Conservation (phyloP, 257 asterid species). For the Solanum sitiens region DNA sequence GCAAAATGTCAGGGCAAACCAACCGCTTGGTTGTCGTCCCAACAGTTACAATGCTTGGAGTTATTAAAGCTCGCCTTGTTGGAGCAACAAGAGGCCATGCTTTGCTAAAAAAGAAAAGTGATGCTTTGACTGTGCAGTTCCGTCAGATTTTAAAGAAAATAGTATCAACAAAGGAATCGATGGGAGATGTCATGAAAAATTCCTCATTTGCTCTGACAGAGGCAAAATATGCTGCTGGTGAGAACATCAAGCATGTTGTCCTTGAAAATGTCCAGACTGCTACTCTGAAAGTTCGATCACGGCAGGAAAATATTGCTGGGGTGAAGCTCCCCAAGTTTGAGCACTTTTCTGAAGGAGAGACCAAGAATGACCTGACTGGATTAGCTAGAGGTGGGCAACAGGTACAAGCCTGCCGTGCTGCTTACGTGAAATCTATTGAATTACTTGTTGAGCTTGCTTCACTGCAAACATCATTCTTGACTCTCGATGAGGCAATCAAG, state of each 20-base stretch:
- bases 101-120: slow-evolving; percentile 40
- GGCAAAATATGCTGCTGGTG: slow-evolving; percentile 38
- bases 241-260: slow-evolving; percentile 36
- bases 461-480: slow-evolving; percentile 39
- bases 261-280: slow-evolving; percentile 39
- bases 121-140: slow-evolving; percentile 41
- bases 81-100: slow-evolving; percentile 53
- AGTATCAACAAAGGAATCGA: slow-evolving; percentile 33
- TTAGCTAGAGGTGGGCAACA: slow-evolving; percentile 44
- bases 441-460: slow-evolving; percentile 42
- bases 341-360: slow-evolving; percentile 33
- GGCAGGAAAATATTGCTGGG: slow-evolving; percentile 37
- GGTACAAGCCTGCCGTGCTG: slow-evolving; percentile 37
- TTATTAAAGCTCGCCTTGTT: slow-evolving; percentile 32
- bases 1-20: slow-evolving; percentile 33
- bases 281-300: slow-evolving; percentile 31
- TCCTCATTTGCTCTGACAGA: slow-evolving; percentile 36
- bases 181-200: slow-evolving; percentile 33
- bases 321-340: slow-evolving; percentile 40
- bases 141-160: slow-evolving; percentile 36
- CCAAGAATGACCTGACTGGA: slow-evolving; percentile 42
- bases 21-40: slow-evolving; percentile 40
- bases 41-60: slow-evolving; percentile 43
- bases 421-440: slow-evolving; percentile 40
- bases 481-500: slow-evolving; percentile 43